Base-by-base conservation (phyloP, 2,329 filamentous ascomycete genomes). In the Penicillium sp. region DNA sequence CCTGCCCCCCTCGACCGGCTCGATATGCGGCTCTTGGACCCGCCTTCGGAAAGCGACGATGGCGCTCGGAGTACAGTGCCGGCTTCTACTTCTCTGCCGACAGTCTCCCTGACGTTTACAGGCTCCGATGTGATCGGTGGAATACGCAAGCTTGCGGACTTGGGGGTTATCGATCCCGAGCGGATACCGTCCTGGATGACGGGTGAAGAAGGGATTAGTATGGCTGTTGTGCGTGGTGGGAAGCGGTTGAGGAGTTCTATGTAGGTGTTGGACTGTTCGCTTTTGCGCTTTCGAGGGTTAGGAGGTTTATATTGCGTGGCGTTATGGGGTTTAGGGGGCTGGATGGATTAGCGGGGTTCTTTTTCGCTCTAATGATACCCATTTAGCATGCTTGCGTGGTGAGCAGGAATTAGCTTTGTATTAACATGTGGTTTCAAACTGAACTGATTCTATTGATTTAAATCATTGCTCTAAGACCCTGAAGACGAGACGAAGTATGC, bases 131-230 rank as follows among this genome's bases (percentile, higher is more conserved):
- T 96, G 2, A 94, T 96, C 76, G 88, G 88, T 0, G 92, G 92
- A 0, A 82, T 96, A 24, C 83, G 91, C 50, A 86, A 89, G 69
- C 81, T 96, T 35, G 89, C 94, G 0, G 91, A 96, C 73, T 78
- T 85, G 16, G 91, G 91, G 0, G 65, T 79, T 4, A 79, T 96
- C 27, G 87, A 96, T 70, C 89, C 91, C 1, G 83, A 87, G 68
- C 85, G 81, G 55, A 93, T 96, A 89, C 92, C 92, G 0, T 89
- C 89, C 0, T 96, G 92, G 91, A 89, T 96, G 88, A 95, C 91
- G 1, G 92, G 92, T 2, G 92, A 96, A 69, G 89, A 92, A 46
- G 89, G 88, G 0, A 87, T 95, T 5, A 95, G 90, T 54, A 82
- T 87, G 39, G 89, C 90, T 0, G 83, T 86, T 31, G 86, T 96